Conservation (phyloP, 2,329 filamentous ascomycete species). For the Calonectria montana region DNA sequence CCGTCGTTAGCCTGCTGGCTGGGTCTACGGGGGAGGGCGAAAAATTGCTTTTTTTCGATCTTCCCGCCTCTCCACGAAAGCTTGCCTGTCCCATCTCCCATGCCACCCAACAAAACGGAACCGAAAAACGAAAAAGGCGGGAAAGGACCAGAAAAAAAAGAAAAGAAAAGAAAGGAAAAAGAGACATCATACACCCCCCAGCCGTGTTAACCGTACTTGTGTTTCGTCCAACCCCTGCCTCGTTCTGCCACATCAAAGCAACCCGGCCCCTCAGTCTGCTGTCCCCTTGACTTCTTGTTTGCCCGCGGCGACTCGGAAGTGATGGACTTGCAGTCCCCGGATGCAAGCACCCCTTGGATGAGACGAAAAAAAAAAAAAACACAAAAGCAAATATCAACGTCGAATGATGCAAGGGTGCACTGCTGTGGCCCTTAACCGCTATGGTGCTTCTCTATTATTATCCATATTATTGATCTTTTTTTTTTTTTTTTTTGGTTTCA, state of each 20-base stretch:
- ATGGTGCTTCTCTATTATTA: neutral
- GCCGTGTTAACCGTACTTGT: slow-evolving; percentile 13
- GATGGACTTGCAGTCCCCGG: slow-evolving; percentile 15
- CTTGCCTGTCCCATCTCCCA: slow-evolving; percentile 17
- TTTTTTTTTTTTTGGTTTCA: neutral
- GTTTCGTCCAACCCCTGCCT: neutral
- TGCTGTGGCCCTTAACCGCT: neutral
- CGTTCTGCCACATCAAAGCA: slow-evolving; percentile 4
- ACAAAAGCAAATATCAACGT: neutral
- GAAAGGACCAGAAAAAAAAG: neutral
- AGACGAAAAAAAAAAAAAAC: neutral
- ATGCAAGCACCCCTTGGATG: slow-evolving; percentile 24
- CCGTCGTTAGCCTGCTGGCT: neutral
- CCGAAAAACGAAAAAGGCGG: neutral
- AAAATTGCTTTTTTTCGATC: slow-evolving; percentile 40
- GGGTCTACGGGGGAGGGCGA: neutral
- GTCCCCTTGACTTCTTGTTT: slow-evolving; percentile 21
- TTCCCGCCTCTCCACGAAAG: slow-evolving; percentile 37
- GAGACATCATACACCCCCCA: slow-evolving; percentile 20
- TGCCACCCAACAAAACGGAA: slow-evolving; percentile 21
- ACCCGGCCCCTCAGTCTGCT: slow-evolving; percentile 11
- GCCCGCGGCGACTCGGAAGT: slow-evolving; percentile 34
- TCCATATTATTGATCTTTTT: neutral
- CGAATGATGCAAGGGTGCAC: slow-evolving; percentile 1
- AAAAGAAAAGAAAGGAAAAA: neutral